A percentile compares a stretch with the other conserved stretches of the same genome.
Evolutionary conservation across 108 stramenopile species (phyloP).

Genomic region (Skeletonema marinoi): DNA sequence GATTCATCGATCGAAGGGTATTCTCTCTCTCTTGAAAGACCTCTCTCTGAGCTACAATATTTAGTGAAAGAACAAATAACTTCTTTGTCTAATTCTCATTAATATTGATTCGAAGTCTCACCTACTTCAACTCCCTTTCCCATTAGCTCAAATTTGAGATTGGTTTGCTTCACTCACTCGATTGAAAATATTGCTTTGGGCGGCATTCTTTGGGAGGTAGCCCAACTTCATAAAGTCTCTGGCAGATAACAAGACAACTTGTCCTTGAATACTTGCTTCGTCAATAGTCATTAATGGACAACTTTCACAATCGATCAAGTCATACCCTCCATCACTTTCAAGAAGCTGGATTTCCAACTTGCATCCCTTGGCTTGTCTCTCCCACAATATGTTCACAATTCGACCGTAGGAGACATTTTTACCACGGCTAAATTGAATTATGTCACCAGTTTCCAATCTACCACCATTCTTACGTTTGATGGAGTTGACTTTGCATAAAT

Average conservation of each 20-base stretch:
- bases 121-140: background rate
- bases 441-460: constrained; percentile 38
- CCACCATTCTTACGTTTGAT: constrained; percentile 29
- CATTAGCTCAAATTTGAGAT: constrained; percentile 24
- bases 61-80: background rate
- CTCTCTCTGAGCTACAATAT: too few species aligned
- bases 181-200: constrained; percentile 20
- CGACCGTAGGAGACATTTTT: constrained; percentile 28
- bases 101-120: background rate
- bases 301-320: constrained; percentile 35
- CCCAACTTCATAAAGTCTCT: constrained; percentile 35
- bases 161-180: constrained; percentile 13
- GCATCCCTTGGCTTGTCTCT: constrained; percentile 11
- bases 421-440: constrained; percentile 36
- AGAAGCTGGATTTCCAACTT: constrained; percentile 35
- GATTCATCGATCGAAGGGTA: too few species aligned
- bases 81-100: background rate
- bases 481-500: constrained; percentile 25
- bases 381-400: constrained; percentile 28
- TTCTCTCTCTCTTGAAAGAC: too few species aligned
- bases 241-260: constrained; percentile 25
- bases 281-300: constrained; percentile 25
- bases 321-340: constrained; percentile 23
- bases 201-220: constrained; percentile 17
- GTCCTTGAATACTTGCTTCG: constrained; percentile 35